These are phyloP conservation scores for Gamsiella multidivaricata DNA, from an alignment of 192 early-diverging fungal genomes.

Conservation along the genomic window DNA sequence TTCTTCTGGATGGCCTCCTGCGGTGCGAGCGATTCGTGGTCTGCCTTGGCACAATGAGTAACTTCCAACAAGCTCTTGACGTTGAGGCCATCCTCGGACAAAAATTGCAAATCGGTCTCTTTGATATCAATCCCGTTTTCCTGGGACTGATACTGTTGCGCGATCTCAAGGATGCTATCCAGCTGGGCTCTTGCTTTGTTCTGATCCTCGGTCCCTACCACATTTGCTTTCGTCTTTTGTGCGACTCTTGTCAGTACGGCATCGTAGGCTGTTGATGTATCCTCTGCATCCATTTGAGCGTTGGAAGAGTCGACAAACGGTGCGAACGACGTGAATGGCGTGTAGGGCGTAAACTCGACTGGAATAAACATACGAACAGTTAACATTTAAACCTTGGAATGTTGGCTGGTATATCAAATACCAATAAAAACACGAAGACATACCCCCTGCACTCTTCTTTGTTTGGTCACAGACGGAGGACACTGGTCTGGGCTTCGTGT, in stretches of 20 bases:
- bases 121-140: slow-evolving; percentile 3
- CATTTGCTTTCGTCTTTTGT: slow-evolving; percentile 3
- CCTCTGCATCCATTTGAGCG: slow-evolving; percentile 58
- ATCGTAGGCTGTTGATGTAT: slow-evolving; percentile 41
- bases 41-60: neutral
- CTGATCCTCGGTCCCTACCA: slow-evolving; percentile 18
- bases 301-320: slow-evolving; percentile 62
- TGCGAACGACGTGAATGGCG: slow-evolving; percentile 64
- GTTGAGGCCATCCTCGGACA: slow-evolving; percentile 34
- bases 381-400: neutral
- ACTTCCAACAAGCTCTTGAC: slow-evolving; percentile 13
- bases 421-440: neutral
- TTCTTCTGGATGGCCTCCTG: slow-evolving; percentile 54
- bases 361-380: neutral
- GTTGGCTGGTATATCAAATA: too few species aligned
- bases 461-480: slow-evolving; percentile 17
- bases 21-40: neutral
- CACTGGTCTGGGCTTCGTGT: slow-evolving; percentile 42
- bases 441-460: slow-evolving; percentile 49
- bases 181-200: slow-evolving; percentile 25
- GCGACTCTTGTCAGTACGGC: slow-evolving; percentile 17
- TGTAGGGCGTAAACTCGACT: slow-evolving; percentile 64
- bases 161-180: slow-evolving; percentile 31
- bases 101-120: slow-evolving; percentile 20
- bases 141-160: slow-evolving; percentile 21